These are phyloP conservation scores for Epichloe hybrida DNA, from an alignment of 2,329 filamentous ascomycete genomes.

Conservation along the genomic window DNA sequence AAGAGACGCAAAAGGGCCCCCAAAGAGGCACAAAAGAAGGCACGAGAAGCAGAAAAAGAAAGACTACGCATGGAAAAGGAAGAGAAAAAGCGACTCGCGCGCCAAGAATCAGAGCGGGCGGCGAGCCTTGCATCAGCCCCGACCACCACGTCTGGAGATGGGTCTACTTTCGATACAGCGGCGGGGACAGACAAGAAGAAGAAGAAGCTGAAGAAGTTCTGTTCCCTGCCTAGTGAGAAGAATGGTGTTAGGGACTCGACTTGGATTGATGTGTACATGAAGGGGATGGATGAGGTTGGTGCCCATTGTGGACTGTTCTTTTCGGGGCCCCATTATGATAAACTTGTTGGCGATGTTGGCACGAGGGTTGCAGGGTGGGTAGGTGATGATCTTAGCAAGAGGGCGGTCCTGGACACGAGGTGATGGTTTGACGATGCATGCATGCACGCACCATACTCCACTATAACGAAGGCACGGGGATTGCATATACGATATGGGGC, in stretches of 20 bases:
- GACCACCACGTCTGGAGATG: not conserved
- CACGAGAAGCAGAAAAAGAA: slow-evolving; percentile 27
- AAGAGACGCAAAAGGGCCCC: slow-evolving; percentile 34
- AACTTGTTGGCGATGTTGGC: slow-evolving; percentile 62
- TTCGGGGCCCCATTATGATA: slow-evolving; percentile 57
- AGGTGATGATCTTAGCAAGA: slow-evolving; percentile 40
- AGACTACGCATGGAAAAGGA: slow-evolving; percentile 19
- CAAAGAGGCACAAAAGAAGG: slow-evolving; percentile 27
- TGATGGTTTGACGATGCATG: not conserved
- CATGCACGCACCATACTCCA: not conserved
- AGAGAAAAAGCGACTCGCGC: slow-evolving; percentile 14
- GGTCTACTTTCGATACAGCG: not conserved
- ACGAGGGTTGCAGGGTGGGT: slow-evolving; percentile 57
- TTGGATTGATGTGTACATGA: slow-evolving; percentile 73
- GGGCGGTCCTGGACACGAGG: slow-evolving; percentile 19
- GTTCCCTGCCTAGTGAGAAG: slow-evolving; percentile 48
- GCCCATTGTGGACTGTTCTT: slow-evolving; percentile 79
- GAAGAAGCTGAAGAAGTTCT: slow-evolving; percentile 61
- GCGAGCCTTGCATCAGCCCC: not conserved
- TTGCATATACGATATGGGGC: too few relatives aligned
- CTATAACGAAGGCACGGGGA: too few relatives aligned
- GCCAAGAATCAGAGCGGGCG: slow-evolving; percentile 11
- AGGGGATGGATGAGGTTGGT: slow-evolving; percentile 69
- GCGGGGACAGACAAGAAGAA: slow-evolving; percentile 2
- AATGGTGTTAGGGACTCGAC: slow-evolving; percentile 48